Base-by-base conservation (phyloP, 108 stramenopile species). In the Cylindrotheca fusiformis region DNA sequence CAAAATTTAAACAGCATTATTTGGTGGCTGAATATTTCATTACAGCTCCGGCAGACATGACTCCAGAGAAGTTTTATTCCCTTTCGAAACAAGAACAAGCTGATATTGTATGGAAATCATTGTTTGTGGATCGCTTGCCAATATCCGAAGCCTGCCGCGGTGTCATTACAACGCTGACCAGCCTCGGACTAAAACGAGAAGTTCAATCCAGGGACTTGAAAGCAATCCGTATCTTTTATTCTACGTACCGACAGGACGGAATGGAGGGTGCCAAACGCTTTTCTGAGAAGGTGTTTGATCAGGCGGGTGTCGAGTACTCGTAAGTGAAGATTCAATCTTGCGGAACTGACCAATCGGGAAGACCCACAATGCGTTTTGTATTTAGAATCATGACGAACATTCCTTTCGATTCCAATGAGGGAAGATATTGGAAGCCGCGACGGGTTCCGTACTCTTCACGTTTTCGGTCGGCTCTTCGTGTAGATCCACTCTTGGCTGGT, bases 1-100 rank as follows among this genome's bases (percentile, higher is more conserved):
- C 36, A 4, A 4, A 18, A 22, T 24, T 21, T 47, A 27, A 29
- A 21, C 46, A 71, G 71, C 96, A 96, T 65, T 96, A 96, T 60
- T 74, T 96, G 18, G 91, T 95, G 2, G 81, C 91, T 0, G 95
- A 95, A 66, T 93, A 82, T 55, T 94, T 94, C 61, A 84, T 92
- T 57, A 87, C 88, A 14, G 93, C 86, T n/a, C 84, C 84, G 3
- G 58, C 85, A 2, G 55, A 62, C 17, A 63, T 91, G 17, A 64
- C 78, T 18, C 89, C 89, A 0, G 77, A 80, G 61, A 22, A n/a
- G 18, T 91, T 86, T 59, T 85, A 80, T 53, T 71, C 77, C 1
- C 23, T 72, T 41, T 58, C 51, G 67, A 81, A 86, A 58, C 67
- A 77, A 23, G 48, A 81, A 57, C 84, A 87, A 68, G 92, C 95